These are phyloP conservation scores for Flaveria floridana DNA, from an alignment of 140 eudicot species.

Conservation along the genomic window DNA sequence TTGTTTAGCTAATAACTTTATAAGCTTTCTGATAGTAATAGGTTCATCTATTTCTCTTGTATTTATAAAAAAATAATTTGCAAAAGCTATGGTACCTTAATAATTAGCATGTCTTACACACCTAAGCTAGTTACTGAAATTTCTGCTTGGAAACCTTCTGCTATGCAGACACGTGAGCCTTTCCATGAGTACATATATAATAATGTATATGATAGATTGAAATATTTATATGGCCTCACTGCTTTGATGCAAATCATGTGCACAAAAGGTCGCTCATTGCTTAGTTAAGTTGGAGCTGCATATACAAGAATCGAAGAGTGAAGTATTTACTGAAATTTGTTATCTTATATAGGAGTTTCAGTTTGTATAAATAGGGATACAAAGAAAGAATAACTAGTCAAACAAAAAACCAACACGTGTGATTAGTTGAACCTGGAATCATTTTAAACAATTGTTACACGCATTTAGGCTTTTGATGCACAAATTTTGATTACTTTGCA, in stretches of 20 bases:
- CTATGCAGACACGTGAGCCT: background rate
- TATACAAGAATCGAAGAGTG: constrained; percentile 13
- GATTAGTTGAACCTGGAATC: background rate
- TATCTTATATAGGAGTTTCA: background rate
- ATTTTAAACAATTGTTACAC: background rate
- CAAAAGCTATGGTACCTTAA: background rate
- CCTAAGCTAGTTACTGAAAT: background rate
- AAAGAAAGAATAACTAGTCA: background rate
- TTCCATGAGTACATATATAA: background rate
- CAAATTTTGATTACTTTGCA: background rate
- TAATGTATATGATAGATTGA: constrained; percentile 9
- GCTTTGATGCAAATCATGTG: constrained; percentile 16
- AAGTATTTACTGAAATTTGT: background rate
- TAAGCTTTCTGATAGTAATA: constrained; percentile 10
- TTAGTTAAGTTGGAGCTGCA: constrained; percentile 13
- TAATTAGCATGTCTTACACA: background rate
- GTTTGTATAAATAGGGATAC: constrained; percentile 9
- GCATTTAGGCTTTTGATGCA: constrained; percentile 9
- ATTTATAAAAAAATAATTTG: constrained; percentile 6
- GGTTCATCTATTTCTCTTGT: constrained; percentile 4
- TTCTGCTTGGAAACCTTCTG: background rate
- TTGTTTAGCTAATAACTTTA: background rate
- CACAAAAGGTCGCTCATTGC: constrained; percentile 4
- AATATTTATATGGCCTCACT: background rate
- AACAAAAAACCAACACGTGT: background rate